Percentiles rank a stretch among this genome's conserved stretches.
Conservation (phyloP, 83 land plant genomes). For the Diphasiastrum complanatum region DNA sequence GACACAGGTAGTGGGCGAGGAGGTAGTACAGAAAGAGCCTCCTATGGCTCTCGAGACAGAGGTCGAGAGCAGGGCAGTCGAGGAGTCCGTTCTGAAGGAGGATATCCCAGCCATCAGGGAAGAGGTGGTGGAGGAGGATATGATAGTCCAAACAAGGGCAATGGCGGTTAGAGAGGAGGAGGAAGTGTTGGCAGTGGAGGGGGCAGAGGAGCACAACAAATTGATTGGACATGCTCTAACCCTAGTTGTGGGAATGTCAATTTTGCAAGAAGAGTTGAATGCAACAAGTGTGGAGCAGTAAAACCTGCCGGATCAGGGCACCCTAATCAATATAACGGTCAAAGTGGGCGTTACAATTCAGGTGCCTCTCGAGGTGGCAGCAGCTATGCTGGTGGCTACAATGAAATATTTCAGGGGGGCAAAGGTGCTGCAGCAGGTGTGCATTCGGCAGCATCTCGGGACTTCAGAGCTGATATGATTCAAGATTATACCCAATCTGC, state of each 20-base stretch:
- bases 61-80: too few relatives aligned
- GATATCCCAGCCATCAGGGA: too few relatives aligned
- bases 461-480: too few relatives aligned
- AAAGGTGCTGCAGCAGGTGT: too few relatives aligned
- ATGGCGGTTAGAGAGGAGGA: constrained; percentile 43
- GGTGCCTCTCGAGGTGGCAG: constrained; percentile 18
- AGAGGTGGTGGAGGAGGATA: too few relatives aligned
- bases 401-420: constrained; percentile 13
- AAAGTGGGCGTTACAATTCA: constrained; percentile 20
- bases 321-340: too few relatives aligned
- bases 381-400: constrained; percentile 21
- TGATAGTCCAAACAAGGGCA: constrained; percentile 28
- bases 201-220: constrained; percentile 68
- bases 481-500: neutral
- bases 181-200: constrained; percentile 44
- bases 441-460: too few relatives aligned
- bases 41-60: too few relatives aligned
- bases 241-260: constrained; percentile 91
- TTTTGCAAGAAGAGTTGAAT: constrained; percentile 90
- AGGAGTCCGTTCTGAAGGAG: too few relatives aligned
- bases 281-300: constrained; percentile 84
- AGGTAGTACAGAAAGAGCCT: too few relatives aligned
- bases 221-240: constrained; percentile 91
- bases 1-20: too few relatives aligned
- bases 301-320: constrained; percentile 43